A percentile compares a stretch with the other conserved stretches of the same genome.
Conservation (phyloP, 2,329 filamentous ascomycete genomes). For the Pseudogymnoascus sp. region DNA sequence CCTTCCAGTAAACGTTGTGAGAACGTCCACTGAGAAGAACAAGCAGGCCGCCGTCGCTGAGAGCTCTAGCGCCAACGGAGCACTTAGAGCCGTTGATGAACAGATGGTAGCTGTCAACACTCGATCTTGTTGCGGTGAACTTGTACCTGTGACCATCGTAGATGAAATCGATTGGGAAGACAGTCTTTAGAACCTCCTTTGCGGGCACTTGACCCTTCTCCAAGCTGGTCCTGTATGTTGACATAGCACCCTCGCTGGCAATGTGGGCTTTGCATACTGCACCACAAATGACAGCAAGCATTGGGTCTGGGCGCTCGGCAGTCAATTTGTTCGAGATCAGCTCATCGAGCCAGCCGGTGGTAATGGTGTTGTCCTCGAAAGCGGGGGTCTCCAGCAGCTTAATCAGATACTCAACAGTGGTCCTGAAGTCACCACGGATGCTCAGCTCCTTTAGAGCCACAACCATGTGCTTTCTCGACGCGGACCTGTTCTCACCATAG, state of each 20-base stretch:
- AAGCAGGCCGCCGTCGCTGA: slow-evolving; percentile 89
- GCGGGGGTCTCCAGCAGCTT: slow-evolving; percentile 97
- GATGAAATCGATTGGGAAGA: slow-evolving; percentile 97
- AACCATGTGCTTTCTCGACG: slow-evolving; percentile 98
- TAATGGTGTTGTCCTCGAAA: slow-evolving; percentile 98
- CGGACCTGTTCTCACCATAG: slow-evolving; percentile 93
- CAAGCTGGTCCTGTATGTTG: slow-evolving; percentile 78
- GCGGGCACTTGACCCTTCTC: slow-evolving; percentile 97
- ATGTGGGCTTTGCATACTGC: slow-evolving; percentile 92
- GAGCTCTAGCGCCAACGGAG: slow-evolving; percentile 81
- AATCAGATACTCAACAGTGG: slow-evolving; percentile 97
- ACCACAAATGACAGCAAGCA: slow-evolving; percentile 90
- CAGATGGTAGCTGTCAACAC: slow-evolving; percentile 87
- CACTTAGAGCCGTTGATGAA: slow-evolving; percentile 99
- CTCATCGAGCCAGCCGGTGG: slow-evolving; percentile 97
- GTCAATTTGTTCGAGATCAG: slow-evolving; percentile 97
- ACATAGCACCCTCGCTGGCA: slow-evolving; percentile 81
- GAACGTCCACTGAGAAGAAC: slow-evolving; percentile 85
- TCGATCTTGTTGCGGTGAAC: slow-evolving; percentile 92
- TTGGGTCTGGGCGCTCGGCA: slow-evolving; percentile 87
- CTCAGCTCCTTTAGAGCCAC: slow-evolving; percentile 96
- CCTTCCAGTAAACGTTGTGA: slow-evolving; percentile 99
- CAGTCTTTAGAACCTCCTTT: slow-evolving; percentile 94
- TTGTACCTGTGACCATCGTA: slow-evolving; percentile 96
- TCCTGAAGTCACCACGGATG: slow-evolving; percentile 98